Percentiles rank a stretch among this genome's conserved stretches.
Conservation (phyloP, 371 early-diverging fungal genomes). For the Entomophthora muscae region DNA sequence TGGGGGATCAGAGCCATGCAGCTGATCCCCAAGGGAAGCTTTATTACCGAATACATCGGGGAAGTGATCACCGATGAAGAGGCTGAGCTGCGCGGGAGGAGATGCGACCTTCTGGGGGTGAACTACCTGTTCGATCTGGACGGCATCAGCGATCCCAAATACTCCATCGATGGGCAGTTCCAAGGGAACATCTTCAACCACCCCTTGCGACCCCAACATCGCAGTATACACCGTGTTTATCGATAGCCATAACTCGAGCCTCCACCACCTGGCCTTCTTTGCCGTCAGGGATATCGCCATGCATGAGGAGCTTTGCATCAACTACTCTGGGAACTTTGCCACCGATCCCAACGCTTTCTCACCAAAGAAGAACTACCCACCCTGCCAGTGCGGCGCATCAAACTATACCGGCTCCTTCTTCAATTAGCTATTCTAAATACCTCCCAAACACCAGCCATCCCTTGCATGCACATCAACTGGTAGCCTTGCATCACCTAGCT, state of each 20-base stretch:
- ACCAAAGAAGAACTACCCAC: background rate
- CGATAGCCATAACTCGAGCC: slow-evolving; percentile 20
- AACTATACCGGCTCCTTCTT: background rate
- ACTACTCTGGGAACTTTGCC: background rate
- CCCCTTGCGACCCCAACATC: slow-evolving; percentile 37
- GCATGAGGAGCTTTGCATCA: slow-evolving; percentile 32
- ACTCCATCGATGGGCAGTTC: slow-evolving; percentile 40
- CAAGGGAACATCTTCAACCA: slow-evolving; percentile 64
- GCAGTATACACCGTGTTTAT: slow-evolving; percentile 25
- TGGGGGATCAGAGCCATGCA: slow-evolving; percentile 38
- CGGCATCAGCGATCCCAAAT: slow-evolving; percentile 18
- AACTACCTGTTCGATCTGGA: slow-evolving; percentile 48
- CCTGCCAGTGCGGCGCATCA: background rate
- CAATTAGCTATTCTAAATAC: too few species aligned
- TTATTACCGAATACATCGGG: slow-evolving; percentile 43
- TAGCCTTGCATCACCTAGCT: too few species aligned
- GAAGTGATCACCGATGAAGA: slow-evolving; percentile 34
- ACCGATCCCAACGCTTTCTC: too few species aligned
- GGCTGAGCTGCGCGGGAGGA: slow-evolving; percentile 23
- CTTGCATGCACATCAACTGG: too few species aligned
- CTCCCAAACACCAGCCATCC: too few species aligned
- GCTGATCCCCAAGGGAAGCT: slow-evolving; percentile 26
- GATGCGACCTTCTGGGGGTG: slow-evolving; percentile 22
- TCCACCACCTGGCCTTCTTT: slow-evolving; percentile 45
- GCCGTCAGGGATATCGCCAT: slow-evolving; percentile 26